Evolutionary conservation across 805 yeast species (phyloP), one percentile per base, ranked within the genome.

Genomic region (Spathaspora sp.): DNA sequence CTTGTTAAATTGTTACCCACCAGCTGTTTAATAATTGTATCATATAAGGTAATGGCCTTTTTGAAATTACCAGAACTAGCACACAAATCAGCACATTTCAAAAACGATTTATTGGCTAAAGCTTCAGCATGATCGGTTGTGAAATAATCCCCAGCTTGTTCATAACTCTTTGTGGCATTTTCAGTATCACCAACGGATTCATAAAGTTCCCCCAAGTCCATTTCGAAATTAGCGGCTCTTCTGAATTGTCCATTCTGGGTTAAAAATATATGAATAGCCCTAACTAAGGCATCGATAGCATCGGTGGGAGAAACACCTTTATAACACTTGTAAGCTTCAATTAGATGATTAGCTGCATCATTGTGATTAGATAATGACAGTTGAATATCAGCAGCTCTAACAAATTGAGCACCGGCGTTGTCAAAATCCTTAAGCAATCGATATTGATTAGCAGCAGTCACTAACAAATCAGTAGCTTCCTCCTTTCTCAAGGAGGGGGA

Each of bases 71-170:
- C 92, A 18, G 68, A 59, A 28, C 69, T 57, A 16, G 97, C 96
- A 49, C 85, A 79, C 59, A 94, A 76, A 64, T 94, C 97, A 1
- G 98, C 98, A 56, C 91, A 87, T 67, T 90, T 90, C 57, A 93
- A 73, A 58, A 80, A 87, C 20, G 96, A 92, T 72, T 94, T 94
- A 70, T 85, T 91, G 23, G 96, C 82, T 51, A 93, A 67, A 8
- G 97, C 96, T 56, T 86, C 87, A 0, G 98, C 97, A 52, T 90
- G 92, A 69, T 94, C 99, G 55, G 93, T 89, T 50, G 83, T 80
- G 65, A 87, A 92, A 92, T 97, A 94, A 63, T 94, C 98, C 42
- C 97, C 97, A 10, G 99, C 97, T 60, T 86, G 88, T 64, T 91
- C 96, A 65, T 87, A 93, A 28, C 91, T 82, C 50, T 77, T 77